phyloP scores from a whole-genome alignment of 305 asterid genomes.

The Petunia hybrid region DNA sequence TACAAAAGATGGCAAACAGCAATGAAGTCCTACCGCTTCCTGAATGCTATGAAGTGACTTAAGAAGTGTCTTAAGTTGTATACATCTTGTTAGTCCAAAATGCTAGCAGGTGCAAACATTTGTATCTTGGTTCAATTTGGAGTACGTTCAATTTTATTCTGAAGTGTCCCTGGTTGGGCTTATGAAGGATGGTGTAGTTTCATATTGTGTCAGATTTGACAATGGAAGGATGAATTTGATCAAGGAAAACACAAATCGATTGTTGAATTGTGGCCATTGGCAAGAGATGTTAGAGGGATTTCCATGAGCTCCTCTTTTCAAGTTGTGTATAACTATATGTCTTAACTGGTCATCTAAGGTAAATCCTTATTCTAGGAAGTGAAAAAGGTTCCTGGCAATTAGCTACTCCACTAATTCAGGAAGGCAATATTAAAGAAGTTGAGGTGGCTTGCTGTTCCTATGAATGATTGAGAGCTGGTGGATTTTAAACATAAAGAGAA shows the following conservation, averaged over 20 bases:
- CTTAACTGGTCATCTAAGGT: neutral
- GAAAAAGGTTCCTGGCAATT: neutral
- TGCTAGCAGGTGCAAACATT: no score
- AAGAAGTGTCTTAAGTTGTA: no score
- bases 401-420: constrained; percentile 9
- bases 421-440: constrained; percentile 4
- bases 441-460: neutral
- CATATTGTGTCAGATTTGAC: neutral
- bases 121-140: neutral
- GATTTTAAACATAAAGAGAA: neutral
- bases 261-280: neutral
- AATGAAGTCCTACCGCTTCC: no score
- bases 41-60: no score
- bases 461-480: neutral
- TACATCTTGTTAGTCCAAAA: no score
- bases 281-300: constrained; percentile 3
- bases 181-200: neutral
- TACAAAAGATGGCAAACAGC: no score
- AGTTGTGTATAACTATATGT: neutral
- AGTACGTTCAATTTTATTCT: neutral
- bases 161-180: neutral
- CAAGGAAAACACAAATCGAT: neutral
- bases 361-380: constrained; percentile 15
- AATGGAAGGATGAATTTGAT: constrained; percentile 16
- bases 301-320: neutral